These are phyloP conservation scores for Stagonosporopsis tanaceti DNA, from an alignment of 2,329 filamentous ascomycete species.

Conservation along the genomic window DNA sequence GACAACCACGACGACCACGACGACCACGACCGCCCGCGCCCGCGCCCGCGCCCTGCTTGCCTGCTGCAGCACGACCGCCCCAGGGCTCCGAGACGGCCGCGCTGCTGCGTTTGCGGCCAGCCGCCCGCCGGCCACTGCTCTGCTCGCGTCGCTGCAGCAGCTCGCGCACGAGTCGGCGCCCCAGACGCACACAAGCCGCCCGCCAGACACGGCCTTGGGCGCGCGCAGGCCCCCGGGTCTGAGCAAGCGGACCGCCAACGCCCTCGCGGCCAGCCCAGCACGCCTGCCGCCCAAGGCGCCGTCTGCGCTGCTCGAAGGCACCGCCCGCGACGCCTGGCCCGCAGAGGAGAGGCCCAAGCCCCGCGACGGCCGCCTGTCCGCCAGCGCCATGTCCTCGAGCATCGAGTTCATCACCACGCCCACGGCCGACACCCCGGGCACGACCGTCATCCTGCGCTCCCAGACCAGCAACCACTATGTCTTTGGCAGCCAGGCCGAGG, in stretches of 20 bases:
- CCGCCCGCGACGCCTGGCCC: neutral
- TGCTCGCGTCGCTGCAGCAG: constrained; percentile 6
- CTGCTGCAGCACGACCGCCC: constrained; percentile 20
- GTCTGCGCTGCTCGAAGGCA: constrained; percentile 15
- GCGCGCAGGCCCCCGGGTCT: neutral
- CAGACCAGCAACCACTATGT: constrained; percentile 76
- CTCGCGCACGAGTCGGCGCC: neutral
- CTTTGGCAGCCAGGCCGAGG: constrained; percentile 83
- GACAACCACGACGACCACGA: constrained; percentile 12
- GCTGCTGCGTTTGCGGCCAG: constrained; percentile 7
- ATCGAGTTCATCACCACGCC: constrained; percentile 82
- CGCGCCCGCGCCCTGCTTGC: constrained; percentile 51
- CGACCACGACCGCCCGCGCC: constrained; percentile 46
- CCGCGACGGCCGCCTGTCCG: neutral
- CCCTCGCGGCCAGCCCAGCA: constrained; percentile 3
- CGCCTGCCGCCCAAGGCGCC: neutral
- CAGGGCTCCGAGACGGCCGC: neutral
- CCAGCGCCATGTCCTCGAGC: constrained; percentile 70
- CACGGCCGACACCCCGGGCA: constrained; percentile 86
- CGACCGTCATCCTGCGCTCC: constrained; percentile 78
- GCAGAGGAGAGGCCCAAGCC: neutral
- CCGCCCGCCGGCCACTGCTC: neutral
- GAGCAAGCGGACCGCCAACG: neutral
- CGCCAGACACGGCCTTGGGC: neutral
- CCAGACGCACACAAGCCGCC: neutral